Conservation (phyloP, 2,329 filamentous ascomycete genomes). For the Penicillium crustosum region DNA sequence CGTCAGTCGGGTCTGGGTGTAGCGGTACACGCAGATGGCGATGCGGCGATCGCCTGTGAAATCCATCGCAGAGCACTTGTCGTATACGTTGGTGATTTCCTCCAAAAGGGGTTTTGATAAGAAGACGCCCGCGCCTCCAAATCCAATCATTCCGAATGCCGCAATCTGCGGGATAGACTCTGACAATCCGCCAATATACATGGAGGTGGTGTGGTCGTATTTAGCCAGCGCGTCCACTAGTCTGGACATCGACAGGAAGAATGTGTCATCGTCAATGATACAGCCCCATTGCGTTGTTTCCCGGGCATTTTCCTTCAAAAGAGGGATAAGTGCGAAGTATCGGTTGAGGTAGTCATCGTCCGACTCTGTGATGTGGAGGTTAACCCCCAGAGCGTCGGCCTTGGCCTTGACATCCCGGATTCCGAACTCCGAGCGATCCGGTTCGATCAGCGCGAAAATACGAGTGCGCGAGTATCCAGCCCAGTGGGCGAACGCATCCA, state of each 20-base stretch:
- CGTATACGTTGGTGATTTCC: constrained; percentile 50
- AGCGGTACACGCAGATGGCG: constrained; percentile 57
- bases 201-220: constrained; percentile 51
- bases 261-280: constrained; percentile 64
- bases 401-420: constrained; percentile 35
- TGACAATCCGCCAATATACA: constrained; percentile 59
- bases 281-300: constrained; percentile 55
- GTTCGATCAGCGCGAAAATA: constrained; percentile 55
- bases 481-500: constrained; percentile 58
- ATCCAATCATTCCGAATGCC: constrained; percentile 60
- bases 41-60: constrained; percentile 57
- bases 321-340: constrained; percentile 57
- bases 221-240: constrained; percentile 50
- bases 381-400: constrained; percentile 41
- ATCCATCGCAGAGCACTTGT: constrained; percentile 50
- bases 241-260: constrained; percentile 57
- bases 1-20: constrained; percentile 56
- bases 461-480: constrained; percentile 52
- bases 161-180: constrained; percentile 56
- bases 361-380: constrained; percentile 40
- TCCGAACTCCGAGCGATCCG: constrained; percentile 24
- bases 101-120: constrained; percentile 54
- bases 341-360: constrained; percentile 47
- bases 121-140: constrained; percentile 62
- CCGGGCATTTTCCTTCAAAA: constrained; percentile 49